phyloP scores from a whole-genome alignment of 257 asterid species.

The Solanum peruvianum region DNA sequence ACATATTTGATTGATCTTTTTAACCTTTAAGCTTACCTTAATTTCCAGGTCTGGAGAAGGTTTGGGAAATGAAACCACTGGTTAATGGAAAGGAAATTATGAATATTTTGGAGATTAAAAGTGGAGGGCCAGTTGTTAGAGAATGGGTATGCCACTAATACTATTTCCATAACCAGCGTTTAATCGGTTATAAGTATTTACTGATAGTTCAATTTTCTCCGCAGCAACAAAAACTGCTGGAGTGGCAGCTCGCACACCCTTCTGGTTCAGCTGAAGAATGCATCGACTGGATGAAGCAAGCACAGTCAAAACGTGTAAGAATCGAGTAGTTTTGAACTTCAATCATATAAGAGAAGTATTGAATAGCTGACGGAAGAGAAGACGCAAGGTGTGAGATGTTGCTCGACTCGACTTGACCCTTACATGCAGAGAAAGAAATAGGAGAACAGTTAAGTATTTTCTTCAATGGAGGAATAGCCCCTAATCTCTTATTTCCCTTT shows the following conservation, averaged over 20 bases:
- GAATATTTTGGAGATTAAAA: constrained; percentile 44
- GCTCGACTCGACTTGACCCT: background rate
- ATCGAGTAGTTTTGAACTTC: constrained; percentile 19
- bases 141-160: constrained; percentile 53
- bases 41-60: constrained; percentile 57
- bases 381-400: background rate
- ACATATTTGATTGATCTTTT: background rate
- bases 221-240: constrained; percentile 61
- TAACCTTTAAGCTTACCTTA: background rate
- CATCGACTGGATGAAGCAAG: constrained; percentile 52
- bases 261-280: constrained; percentile 61
- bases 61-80: constrained; percentile 73
- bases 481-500: background rate
- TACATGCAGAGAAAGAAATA: background rate
- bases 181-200: background rate
- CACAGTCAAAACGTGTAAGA: constrained; percentile 50
- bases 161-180: background rate
- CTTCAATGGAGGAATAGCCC: background rate
- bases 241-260: constrained; percentile 88
- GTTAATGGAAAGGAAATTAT: constrained; percentile 73
- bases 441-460: background rate
- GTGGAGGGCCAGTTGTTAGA: constrained; percentile 65
- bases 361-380: background rate
- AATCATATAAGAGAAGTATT: background rate
- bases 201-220: background rate